Percentiles rank a stretch among this genome's conserved stretches.
These are phyloP conservation scores for Chimonanthus salicifolius DNA, from an alignment of 164 flowering plant species.

Conservation along the genomic window DNA sequence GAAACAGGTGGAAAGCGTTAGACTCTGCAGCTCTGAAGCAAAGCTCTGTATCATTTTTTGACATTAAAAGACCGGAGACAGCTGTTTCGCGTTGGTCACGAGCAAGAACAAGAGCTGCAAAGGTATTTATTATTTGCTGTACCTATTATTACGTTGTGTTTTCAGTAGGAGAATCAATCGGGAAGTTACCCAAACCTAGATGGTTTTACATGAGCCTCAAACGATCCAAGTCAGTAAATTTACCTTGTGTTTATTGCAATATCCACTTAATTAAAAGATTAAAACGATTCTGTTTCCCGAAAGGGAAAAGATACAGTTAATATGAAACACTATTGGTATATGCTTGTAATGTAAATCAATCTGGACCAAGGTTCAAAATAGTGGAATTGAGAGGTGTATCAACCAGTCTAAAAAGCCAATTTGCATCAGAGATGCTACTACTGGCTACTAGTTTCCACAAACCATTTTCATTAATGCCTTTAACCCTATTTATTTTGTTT, in stretches of 20 bases:
- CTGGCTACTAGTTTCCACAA: not conserved
- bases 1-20: constrained; percentile 62
- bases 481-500: not conserved
- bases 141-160: not conserved
- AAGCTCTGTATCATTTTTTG: constrained; percentile 50
- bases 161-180: not conserved
- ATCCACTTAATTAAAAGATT: too few relatives aligned
- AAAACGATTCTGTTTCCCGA: too few relatives aligned
- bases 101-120: constrained; percentile 50
- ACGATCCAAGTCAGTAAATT: too few relatives aligned
- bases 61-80: constrained; percentile 38
- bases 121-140: constrained; percentile 44
- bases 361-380: too few relatives aligned
- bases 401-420: not conserved
- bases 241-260: too few relatives aligned
- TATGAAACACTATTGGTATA: too few relatives aligned
- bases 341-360: too few relatives aligned
- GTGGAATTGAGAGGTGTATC: too few relatives aligned
- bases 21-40: constrained; percentile 47
- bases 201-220: too few relatives aligned
- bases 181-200: not conserved
- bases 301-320: too few relatives aligned
- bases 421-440: not conserved
- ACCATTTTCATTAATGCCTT: not conserved
- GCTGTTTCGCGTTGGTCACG: constrained; percentile 56